phyloP scores from a whole-genome alignment of 768 basidiomycete genomes.

The Termitomyces sp. region DNA sequence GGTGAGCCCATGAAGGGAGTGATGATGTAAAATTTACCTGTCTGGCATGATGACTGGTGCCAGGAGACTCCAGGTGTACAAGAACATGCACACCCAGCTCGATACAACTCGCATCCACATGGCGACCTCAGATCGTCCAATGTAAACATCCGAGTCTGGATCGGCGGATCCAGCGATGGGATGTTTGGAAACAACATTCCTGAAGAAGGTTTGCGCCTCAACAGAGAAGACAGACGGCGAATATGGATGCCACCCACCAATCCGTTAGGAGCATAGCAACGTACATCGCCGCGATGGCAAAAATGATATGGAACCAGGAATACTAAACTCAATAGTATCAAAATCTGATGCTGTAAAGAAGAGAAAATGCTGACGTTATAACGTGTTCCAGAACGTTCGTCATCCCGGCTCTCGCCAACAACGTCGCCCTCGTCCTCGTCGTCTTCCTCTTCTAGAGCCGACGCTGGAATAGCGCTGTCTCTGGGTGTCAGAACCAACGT shows the following conservation, averaged over 20 bases:
- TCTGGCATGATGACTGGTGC: slow-evolving; percentile 92
- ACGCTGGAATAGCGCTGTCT: slow-evolving; percentile 82
- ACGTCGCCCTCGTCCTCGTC: slow-evolving; percentile 74
- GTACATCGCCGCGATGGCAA: slow-evolving; percentile 95
- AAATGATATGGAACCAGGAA: slow-evolving; percentile 98
- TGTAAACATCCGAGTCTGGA: slow-evolving; percentile 74
- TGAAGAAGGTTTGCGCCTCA: slow-evolving; percentile 18
- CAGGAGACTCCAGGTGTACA: slow-evolving; percentile 84
- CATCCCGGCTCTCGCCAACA: slow-evolving; percentile 74
- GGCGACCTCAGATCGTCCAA: slow-evolving; percentile 90
- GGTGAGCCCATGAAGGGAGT: background rate
- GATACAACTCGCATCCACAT: slow-evolving; percentile 99
- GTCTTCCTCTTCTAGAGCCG: slow-evolving; percentile 79
- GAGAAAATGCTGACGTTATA: slow-evolving; percentile 70
- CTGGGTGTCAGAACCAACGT: background rate
- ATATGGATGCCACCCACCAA: slow-evolving; percentile 55
- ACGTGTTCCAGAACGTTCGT: slow-evolving; percentile 88
- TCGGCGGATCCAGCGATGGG: slow-evolving; percentile 39
- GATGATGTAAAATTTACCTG: slow-evolving; percentile 42
- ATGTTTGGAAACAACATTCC: slow-evolving; percentile 69
- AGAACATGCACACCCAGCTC: slow-evolving; percentile 86
- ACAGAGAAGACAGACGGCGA: background rate
- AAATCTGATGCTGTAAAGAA: background rate
- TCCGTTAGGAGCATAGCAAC: slow-evolving; percentile 95
- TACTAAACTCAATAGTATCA: slow-evolving; percentile 49